Evolutionary conservation across 805 yeast species (phyloP).

Genomic region (Ogataea pilisensis): DNA sequence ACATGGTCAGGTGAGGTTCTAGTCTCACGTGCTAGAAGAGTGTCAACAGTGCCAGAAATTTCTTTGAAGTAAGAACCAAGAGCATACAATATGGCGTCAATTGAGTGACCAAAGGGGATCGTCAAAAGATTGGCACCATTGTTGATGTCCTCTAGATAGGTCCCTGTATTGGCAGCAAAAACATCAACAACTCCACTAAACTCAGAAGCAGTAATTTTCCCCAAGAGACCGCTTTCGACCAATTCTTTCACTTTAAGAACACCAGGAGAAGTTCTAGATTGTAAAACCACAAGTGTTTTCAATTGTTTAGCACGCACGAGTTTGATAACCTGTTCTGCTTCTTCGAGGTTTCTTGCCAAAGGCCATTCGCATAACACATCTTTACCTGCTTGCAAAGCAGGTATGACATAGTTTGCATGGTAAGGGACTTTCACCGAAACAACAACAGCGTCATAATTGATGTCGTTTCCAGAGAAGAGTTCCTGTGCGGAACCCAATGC

Average conservation of each 20-base stretch:
- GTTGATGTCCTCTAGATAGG: constrained; percentile 3
- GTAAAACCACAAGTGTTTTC: neutral
- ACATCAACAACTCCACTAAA: neutral
- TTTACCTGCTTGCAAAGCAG: neutral
- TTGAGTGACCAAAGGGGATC: constrained; percentile 5
- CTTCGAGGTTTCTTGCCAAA: constrained; percentile 2
- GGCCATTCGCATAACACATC: constrained; percentile 5
- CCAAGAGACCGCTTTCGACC: neutral
- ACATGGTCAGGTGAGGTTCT: neutral
- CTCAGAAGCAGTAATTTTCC: constrained; percentile 1
- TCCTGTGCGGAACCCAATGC: neutral
- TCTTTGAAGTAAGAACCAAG: neutral
- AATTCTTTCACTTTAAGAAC: neutral
- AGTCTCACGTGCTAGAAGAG: neutral
- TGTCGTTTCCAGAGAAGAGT: neutral
- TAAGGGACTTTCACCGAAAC: constrained; percentile 5
- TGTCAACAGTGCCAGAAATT: neutral
- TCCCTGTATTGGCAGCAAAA: neutral
- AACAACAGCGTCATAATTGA: constrained; percentile 1
- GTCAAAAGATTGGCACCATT: constrained; percentile 6
- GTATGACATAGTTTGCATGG: constrained; percentile 3
- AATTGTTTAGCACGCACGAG: neutral
- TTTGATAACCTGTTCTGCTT: constrained; percentile 1
- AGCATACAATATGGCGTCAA: constrained; percentile 2
- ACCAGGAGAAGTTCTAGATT: neutral